These are phyloP conservation scores for Starmerella stellata DNA, from an alignment of 805 yeast species.

Conservation along the genomic window DNA sequence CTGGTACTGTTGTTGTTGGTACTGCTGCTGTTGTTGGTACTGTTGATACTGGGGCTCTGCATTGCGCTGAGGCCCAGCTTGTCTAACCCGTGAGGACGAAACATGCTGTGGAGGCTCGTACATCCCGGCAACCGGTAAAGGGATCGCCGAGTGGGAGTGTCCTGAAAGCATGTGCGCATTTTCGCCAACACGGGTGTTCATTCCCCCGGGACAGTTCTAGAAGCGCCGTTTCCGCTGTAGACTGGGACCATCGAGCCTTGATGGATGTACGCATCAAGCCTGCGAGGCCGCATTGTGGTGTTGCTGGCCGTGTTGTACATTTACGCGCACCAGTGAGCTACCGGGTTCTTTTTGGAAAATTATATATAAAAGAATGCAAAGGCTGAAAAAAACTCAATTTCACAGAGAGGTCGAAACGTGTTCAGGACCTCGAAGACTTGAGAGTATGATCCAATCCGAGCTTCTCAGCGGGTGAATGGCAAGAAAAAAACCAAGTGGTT, in stretches of 20 bases:
- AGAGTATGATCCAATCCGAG: no score
- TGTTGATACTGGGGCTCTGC: neutral
- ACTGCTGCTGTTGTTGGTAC: neutral
- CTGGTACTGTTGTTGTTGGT: neutral
- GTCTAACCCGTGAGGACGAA: neutral
- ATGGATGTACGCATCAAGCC: neutral
- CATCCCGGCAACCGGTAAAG: neutral
- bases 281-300: neutral
- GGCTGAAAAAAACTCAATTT: no score
- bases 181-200: constrained; percentile 1
- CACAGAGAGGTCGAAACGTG: no score
- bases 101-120: neutral
- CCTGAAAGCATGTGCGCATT: neutral
- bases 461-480: no score
- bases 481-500: no score
- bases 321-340: neutral
- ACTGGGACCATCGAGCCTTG: neutral
- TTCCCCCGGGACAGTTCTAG: neutral
- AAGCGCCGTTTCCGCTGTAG: neutral
- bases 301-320: neutral
- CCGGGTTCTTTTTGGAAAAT: no score
- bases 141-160: neutral
- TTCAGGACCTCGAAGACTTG: no score
- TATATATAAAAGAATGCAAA: no score
- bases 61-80: neutral